phyloP scores from a whole-genome alignment of 345 rosid species.

The Moricandia arvensis region DNA sequence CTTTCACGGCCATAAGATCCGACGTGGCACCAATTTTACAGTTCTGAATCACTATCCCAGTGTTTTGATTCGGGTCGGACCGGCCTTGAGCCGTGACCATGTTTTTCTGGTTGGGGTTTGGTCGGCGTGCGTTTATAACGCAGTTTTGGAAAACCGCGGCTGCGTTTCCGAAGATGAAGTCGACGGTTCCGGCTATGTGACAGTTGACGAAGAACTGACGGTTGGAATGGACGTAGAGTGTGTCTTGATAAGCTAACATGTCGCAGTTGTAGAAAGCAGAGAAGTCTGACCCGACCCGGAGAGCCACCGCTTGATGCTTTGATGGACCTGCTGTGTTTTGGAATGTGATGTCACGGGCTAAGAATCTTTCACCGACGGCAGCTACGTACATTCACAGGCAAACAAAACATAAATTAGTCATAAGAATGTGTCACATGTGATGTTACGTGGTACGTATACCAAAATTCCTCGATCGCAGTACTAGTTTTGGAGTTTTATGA shows the following conservation, averaged over 20 bases:
- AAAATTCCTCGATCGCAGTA: not conserved
- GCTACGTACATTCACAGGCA: conserved; percentile 35
- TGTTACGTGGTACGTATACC: not conserved
- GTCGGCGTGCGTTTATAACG: conserved; percentile 66
- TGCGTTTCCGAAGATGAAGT: conserved; percentile 79
- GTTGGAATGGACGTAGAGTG: conserved; percentile 68
- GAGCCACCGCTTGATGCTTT: conserved; percentile 81
- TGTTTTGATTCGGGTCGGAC: conserved; percentile 63
- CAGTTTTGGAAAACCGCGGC: conserved; percentile 62
- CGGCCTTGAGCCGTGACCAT: conserved; percentile 86
- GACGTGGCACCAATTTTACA: conserved; percentile 65
- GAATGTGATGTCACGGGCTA: conserved; percentile 71
- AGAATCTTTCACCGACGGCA: conserved; percentile 62
- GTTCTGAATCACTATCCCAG: conserved; percentile 70
- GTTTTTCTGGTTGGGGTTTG: conserved; percentile 59
- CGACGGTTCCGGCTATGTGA: conserved; percentile 58
- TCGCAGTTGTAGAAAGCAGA: conserved; percentile 60
- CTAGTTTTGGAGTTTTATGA: not conserved
- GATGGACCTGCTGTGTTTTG: conserved; percentile 78
- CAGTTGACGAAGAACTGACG: conserved; percentile 65
- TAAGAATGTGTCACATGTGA: not conserved
- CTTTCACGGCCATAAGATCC: conserved; percentile 42
- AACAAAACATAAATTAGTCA: not conserved
- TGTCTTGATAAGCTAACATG: conserved; percentile 76
- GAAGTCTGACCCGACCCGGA: conserved; percentile 61